Evolutionary conservation across 1,284 basidiomycete species (phyloP).

Genomic region (Cutaneotrichosporon sp.): DNA sequence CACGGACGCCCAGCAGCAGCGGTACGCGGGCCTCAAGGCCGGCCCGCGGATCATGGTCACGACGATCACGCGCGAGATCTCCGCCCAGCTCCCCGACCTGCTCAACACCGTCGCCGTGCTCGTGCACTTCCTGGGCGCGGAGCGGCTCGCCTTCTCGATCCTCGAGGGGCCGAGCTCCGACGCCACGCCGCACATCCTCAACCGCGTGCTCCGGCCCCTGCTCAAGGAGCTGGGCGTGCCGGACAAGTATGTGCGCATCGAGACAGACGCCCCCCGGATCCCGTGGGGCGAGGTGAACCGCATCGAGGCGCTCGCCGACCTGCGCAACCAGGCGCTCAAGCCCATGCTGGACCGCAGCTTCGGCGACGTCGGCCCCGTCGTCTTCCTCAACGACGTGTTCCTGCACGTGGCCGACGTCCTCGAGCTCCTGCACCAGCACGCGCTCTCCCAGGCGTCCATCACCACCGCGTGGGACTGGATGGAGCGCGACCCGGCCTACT

Average conservation of each 20-base stretch:
- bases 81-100: slow-evolving; percentile 49
- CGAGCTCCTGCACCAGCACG: slow-evolving; percentile 51
- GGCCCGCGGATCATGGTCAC: slow-evolving; percentile 50
- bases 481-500: slow-evolving; percentile 47
- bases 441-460: slow-evolving; percentile 34
- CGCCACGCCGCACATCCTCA: slow-evolving; percentile 43
- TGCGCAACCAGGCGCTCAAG: slow-evolving; percentile 48
- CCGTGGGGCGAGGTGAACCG: slow-evolving; percentile 47
- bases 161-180: slow-evolving; percentile 53
- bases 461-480: slow-evolving; percentile 54
- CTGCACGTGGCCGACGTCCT: slow-evolving; percentile 46
- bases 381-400: slow-evolving; percentile 55
- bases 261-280: slow-evolving; percentile 40
- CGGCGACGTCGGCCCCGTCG: slow-evolving; percentile 35
- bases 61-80: slow-evolving; percentile 46
- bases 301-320: slow-evolving; percentile 48
- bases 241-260: slow-evolving; percentile 30
- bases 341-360: slow-evolving; percentile 29
- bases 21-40: no score
- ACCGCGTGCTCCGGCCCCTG: slow-evolving; percentile 40
- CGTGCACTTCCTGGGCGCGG: slow-evolving; percentile 41
- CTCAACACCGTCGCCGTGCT: slow-evolving; percentile 48
- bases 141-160: slow-evolving; percentile 43
- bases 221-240: slow-evolving; percentile 42
- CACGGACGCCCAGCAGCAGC: slow-evolving; percentile 33